These are phyloP conservation scores for Jamesozyma jinghongensis DNA, from an alignment of 805 yeast genomes.

Conservation along the genomic window DNA sequence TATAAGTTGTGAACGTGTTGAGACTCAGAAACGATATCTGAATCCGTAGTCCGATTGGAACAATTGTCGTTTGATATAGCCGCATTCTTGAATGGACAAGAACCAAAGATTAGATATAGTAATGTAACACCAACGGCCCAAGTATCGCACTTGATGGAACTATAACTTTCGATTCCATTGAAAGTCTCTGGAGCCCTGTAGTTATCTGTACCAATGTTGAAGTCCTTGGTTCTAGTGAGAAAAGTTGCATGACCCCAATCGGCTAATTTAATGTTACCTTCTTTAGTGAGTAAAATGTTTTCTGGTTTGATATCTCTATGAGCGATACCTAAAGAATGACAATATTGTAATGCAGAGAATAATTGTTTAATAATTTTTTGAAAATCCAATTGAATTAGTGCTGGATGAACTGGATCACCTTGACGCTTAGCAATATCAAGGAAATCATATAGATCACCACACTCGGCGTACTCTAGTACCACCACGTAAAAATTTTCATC, in stretches of 20 bases:
- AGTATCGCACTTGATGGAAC: conserved; percentile 68
- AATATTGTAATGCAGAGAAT: conserved; percentile 40
- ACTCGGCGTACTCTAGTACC: conserved; percentile 56
- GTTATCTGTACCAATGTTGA: conserved; percentile 66
- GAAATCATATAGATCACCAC: conserved; percentile 60
- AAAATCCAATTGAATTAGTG: conserved; percentile 19
- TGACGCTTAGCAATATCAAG: conserved; percentile 18
- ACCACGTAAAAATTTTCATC: conserved; percentile 43
- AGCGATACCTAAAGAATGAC: conserved; percentile 51
- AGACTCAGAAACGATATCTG: not conserved
- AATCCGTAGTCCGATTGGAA: not conserved
- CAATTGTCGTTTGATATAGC: conserved; percentile 2
- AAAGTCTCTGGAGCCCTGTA: conserved; percentile 92
- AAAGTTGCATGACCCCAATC: conserved; percentile 66
- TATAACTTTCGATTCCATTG: conserved; percentile 34
- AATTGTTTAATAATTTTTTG: conserved; percentile 41
- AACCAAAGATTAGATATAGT: conserved; percentile 70
- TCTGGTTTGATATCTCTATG: conserved; percentile 74
- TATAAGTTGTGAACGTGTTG: not conserved
- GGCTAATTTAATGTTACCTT: conserved; percentile 51
- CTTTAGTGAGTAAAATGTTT: conserved; percentile 45
- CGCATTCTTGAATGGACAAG: conserved; percentile 60
- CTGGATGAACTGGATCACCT: conserved; percentile 9
- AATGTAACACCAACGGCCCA: conserved; percentile 86
- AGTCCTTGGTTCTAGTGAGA: conserved; percentile 23